Evolutionary conservation across 208 protist genomes (phyloP).

Genomic region (Lotmaria passim): DNA sequence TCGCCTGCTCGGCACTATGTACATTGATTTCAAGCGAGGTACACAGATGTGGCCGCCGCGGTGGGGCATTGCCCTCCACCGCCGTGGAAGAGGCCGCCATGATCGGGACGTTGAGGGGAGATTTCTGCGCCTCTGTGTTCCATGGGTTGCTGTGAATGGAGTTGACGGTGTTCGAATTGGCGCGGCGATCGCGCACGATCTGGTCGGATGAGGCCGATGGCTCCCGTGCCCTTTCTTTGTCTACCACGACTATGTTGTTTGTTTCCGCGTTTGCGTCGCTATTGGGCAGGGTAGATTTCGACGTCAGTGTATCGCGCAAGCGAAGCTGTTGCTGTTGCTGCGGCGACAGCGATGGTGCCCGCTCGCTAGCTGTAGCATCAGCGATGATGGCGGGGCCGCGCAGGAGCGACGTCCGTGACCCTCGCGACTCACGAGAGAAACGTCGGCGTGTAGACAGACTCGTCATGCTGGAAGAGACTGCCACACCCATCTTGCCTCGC

Average conservation of each 20-base stretch:
- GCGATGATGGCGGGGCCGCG: background rate
- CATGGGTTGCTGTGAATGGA: background rate
- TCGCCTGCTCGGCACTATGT: background rate
- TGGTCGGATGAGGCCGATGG: background rate
- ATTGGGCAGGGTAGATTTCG: too few species aligned
- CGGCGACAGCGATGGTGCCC: background rate
- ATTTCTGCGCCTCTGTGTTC: background rate
- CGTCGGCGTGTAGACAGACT: background rate
- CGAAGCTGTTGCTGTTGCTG: background rate
- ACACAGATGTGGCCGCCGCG: background rate
- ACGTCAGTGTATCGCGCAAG: too few species aligned
- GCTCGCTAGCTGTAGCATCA: background rate
- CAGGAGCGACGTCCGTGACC: slow-evolving; percentile 5
- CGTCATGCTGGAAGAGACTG: background rate
- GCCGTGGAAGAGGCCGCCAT: background rate
- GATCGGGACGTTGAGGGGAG: background rate
- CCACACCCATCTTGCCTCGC: background rate
- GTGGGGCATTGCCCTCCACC: background rate
- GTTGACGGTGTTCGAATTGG: slow-evolving; percentile 14
- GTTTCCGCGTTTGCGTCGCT: background rate
- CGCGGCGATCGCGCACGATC: background rate
- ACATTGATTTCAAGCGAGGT: background rate
- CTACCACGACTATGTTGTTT: background rate
- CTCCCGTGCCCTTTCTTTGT: background rate
- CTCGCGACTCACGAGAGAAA: background rate